Evolutionary conservation across 2,329 filamentous ascomycete species (phyloP).

Genomic region (Paracoccidioides brasiliensis): DNA sequence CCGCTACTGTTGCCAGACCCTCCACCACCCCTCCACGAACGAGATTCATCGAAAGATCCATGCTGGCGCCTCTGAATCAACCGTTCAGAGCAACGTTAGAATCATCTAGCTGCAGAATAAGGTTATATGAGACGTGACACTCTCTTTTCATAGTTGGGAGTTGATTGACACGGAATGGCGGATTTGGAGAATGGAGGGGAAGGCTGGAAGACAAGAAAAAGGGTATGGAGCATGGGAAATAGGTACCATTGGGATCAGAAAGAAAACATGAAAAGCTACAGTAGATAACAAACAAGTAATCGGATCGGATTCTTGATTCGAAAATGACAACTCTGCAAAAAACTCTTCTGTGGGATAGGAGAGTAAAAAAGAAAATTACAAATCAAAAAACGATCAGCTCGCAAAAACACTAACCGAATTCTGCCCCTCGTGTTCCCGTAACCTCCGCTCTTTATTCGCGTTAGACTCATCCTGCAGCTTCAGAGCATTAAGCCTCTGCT

Average conservation of each 20-base stretch:
- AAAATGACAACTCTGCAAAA: constrained; percentile 5
- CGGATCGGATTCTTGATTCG: too few relatives aligned
- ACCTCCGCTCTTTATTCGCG: constrained; percentile 40
- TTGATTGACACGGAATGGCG: too few relatives aligned
- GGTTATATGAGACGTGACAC: neutral
- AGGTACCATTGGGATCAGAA: too few relatives aligned
- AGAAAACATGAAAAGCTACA: too few relatives aligned
- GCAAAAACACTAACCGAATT: constrained; percentile 33
- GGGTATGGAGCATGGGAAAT: too few relatives aligned
- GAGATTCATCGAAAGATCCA: constrained; percentile 28
- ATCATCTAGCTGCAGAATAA: constrained; percentile 31
- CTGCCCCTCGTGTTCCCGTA: constrained; percentile 22
- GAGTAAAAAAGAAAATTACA: constrained; percentile 14
- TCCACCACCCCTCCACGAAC: constrained; percentile 17
- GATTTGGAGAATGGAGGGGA: too few relatives aligned
- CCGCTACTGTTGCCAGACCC: constrained; percentile 28
- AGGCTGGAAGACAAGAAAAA: too few relatives aligned
- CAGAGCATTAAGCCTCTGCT: constrained; percentile 76
- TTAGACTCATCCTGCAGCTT: constrained; percentile 66
- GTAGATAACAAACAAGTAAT: too few relatives aligned
- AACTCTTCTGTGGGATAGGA: constrained; percentile 29
- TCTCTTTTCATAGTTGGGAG: too few relatives aligned
- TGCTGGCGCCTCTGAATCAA: constrained; percentile 35
- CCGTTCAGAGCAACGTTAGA: constrained; percentile 34
- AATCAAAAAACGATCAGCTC: constrained; percentile 15